These are phyloP conservation scores for Globisporangium alternatum DNA, from an alignment of 352 stramenopile genomes.

Conservation along the genomic window DNA sequence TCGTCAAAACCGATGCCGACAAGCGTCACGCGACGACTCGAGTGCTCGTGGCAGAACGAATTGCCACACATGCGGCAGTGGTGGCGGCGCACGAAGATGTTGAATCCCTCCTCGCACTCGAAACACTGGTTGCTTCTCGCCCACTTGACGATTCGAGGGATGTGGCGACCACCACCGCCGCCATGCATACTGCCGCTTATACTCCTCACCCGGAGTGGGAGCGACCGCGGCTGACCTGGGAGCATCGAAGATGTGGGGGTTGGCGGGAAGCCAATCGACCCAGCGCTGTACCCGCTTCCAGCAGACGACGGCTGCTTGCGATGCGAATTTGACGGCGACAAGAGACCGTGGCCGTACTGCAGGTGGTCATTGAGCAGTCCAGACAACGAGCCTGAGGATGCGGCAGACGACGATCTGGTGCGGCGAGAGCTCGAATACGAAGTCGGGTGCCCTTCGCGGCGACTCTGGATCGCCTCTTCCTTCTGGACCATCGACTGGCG, in stretches of 20 bases:
- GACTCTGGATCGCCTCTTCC: conserved; percentile 46
- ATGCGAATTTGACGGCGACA: conserved; percentile 45
- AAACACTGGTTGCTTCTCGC: conserved; percentile 78
- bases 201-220: conserved; percentile 11
- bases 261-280: conserved; percentile 21
- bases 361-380: conserved; percentile 26
- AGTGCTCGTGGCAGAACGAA: conserved; percentile 87
- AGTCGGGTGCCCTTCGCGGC: conserved; percentile 52
- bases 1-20: conserved; percentile 80
- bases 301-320: conserved; percentile 37
- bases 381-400: conserved; percentile 54
- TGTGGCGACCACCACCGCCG: conserved; percentile 18
- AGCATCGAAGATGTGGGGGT: conserved; percentile 13
- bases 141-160: conserved; percentile 78
- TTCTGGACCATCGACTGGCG: conserved; percentile 67
- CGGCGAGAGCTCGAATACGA: conserved; percentile 63
- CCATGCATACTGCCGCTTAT: conserved; percentile 14
- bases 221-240: conserved; percentile 10
- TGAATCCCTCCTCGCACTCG: conserved; percentile 82
- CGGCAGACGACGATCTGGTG: conserved; percentile 61
- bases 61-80: conserved; percentile 87
- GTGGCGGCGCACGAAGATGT: conserved; percentile 78
- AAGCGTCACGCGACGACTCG: conserved; percentile 67
- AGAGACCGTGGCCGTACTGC: conserved; percentile 33
- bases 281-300: conserved; percentile 23